phyloP scores from a whole-genome alignment of 805 yeast genomes.

The Candida multigemmis region DNA sequence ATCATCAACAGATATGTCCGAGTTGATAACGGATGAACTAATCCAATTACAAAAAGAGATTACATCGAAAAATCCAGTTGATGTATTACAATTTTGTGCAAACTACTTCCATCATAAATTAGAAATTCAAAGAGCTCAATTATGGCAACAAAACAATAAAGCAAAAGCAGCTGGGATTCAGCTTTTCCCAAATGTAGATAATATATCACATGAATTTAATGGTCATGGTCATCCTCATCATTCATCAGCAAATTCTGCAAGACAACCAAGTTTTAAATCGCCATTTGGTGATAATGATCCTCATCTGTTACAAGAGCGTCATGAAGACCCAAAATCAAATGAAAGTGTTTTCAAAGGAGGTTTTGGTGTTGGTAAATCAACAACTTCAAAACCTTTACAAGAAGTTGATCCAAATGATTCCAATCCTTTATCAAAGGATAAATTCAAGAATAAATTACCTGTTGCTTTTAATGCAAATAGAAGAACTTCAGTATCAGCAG shows the following conservation, averaged over 20 bases:
- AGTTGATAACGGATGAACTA: conserved; percentile 39
- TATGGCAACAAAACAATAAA: conserved; percentile 41
- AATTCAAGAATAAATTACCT: conserved; percentile 31
- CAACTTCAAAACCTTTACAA: conserved; percentile 5
- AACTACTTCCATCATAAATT: conserved; percentile 58
- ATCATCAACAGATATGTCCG: conserved; percentile 4
- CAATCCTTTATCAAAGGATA: conserved; percentile 2
- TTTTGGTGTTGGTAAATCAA: conserved; percentile 10
- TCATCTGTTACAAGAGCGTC: conserved; percentile 27
- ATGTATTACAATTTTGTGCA: conserved; percentile 68
- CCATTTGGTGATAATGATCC: conserved; percentile 63
- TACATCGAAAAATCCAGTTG: conserved; percentile 46
- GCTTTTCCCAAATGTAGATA: conserved; percentile 31
- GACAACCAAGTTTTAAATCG: conserved; percentile 45
- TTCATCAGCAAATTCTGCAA: conserved; percentile 15
- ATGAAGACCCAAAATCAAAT: neutral
- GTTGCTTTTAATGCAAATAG: conserved; percentile 66
- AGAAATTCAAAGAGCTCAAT: conserved; percentile 46
- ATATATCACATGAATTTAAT: no score
- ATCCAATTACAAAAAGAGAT: conserved; percentile 53
- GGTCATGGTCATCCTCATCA: conserved; percentile 17
- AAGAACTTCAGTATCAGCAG: conserved; percentile 88
- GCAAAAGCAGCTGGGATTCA: conserved; percentile 44
- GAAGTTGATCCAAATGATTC: conserved; percentile 21
- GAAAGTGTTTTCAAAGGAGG: conserved; percentile 17